Conservation (phyloP, 441 rosid species). For the Erysimum cheiri region DNA sequence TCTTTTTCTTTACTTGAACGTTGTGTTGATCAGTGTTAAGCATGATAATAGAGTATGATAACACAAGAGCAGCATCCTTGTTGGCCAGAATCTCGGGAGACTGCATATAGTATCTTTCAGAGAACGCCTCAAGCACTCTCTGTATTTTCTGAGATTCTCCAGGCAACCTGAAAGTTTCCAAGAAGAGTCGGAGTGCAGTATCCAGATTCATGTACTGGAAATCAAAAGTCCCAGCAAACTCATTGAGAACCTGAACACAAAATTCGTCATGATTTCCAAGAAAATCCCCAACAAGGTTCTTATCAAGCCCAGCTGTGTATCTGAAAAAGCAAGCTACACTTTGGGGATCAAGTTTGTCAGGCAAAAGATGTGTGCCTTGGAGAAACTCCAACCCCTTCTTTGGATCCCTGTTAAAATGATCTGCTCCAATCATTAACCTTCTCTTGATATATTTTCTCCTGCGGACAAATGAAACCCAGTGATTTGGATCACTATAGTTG, state of each 20-base stretch:
- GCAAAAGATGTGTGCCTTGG: constrained; percentile 83
- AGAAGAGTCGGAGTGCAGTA: constrained; percentile 71
- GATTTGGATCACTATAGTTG: constrained; percentile 61
- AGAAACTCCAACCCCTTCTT: constrained; percentile 83
- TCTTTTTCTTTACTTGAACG: constrained; percentile 81
- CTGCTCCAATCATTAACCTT: constrained; percentile 85
- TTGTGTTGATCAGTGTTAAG: constrained; percentile 86
- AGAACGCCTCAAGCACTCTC: constrained; percentile 79
- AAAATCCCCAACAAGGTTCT: constrained; percentile 83
- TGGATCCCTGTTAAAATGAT: constrained; percentile 85
- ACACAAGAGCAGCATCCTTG: constrained; percentile 79
- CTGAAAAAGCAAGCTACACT: constrained; percentile 87
- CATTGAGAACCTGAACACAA: constrained; percentile 82
- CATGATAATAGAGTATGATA: constrained; percentile 81
- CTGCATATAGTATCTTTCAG: constrained; percentile 81
- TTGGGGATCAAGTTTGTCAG: constrained; percentile 84
- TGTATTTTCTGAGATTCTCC: constrained; percentile 84
- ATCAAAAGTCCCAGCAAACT: constrained; percentile 83
- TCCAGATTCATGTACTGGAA: constrained; percentile 81
- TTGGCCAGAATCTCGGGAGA: constrained; percentile 72
- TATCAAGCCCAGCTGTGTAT: constrained; percentile 82
- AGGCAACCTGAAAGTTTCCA: constrained; percentile 79
- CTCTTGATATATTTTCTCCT: constrained; percentile 75
- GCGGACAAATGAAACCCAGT: constrained; percentile 82
- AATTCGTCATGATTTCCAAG: constrained; percentile 83